These are phyloP conservation scores for Akanthomyces muscarius DNA, from an alignment of 2,329 filamentous ascomycete species.

Conservation along the genomic window DNA sequence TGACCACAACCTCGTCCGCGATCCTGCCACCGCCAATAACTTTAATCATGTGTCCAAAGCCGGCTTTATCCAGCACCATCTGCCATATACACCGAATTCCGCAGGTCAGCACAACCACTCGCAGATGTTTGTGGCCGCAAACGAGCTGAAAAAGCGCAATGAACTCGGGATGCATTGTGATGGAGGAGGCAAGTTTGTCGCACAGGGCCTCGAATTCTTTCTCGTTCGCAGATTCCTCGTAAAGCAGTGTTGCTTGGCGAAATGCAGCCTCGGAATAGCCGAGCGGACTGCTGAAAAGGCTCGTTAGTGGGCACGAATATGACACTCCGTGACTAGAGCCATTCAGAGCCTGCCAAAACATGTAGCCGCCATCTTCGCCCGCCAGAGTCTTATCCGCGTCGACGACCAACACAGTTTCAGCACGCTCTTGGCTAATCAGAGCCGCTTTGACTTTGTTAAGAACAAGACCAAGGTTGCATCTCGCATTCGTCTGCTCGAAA, in stretches of 20 bases:
- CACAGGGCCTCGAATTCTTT: constrained; percentile 43
- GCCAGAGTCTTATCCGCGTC: constrained; percentile 57
- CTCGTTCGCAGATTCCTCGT: constrained; percentile 41
- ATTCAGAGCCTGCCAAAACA: constrained; percentile 44
- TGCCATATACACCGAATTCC: constrained; percentile 54
- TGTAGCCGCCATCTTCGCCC: constrained; percentile 42
- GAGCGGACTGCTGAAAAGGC: constrained; percentile 43
- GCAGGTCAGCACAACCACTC: constrained; percentile 51
- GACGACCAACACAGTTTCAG: constrained; percentile 49
- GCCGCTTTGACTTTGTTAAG: constrained; percentile 31
- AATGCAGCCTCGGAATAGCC: constrained; percentile 53
- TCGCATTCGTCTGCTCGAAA: constrained; percentile 24
- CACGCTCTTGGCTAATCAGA: constrained; percentile 22
- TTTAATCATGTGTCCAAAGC: constrained; percentile 38
- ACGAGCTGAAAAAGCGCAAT: constrained; percentile 36
- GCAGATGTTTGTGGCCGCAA: constrained; percentile 32
- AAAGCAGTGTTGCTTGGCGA: constrained; percentile 48
- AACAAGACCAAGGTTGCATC: constrained; percentile 34
- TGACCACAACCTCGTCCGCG: constrained; percentile 47
- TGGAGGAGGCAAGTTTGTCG: constrained; percentile 35
- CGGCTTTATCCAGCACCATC: constrained; percentile 42
- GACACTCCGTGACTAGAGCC: neutral
- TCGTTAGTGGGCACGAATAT: constrained; percentile 32
- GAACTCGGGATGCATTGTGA: constrained; percentile 47
- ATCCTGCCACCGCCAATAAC: constrained; percentile 52